phyloP scores from a whole-genome alignment of 352 stramenopile genomes.

The Aphanomyces euteiches region DNA sequence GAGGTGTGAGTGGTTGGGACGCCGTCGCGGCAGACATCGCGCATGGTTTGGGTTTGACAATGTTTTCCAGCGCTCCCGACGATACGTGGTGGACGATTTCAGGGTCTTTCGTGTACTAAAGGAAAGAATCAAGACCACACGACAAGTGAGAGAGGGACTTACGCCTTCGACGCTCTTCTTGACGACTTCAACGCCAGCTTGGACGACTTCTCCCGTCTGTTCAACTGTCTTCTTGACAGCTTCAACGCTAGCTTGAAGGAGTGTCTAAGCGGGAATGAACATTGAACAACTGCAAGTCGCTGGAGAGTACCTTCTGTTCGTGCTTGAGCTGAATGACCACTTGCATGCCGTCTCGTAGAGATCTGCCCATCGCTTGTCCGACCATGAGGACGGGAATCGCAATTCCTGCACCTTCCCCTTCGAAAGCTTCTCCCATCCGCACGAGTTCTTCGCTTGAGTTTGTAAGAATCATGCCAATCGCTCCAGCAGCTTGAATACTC shows the following conservation, averaged over 20 bases:
- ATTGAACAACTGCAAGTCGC: not conserved
- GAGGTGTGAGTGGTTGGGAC: constrained; percentile 29
- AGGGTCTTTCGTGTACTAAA: constrained; percentile 14
- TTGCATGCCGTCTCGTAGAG: constrained; percentile 9
- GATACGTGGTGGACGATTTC: not conserved
- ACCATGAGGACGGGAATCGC: constrained; percentile 31
- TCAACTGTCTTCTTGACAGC: constrained; percentile 28
- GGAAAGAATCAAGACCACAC: not conserved
- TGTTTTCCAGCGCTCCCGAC: not conserved
- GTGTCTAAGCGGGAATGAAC: not conserved
- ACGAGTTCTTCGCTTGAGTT: constrained; percentile 30
- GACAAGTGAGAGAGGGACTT: not conserved
- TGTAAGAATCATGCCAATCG: constrained; percentile 45
- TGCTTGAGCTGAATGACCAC: constrained; percentile 21
- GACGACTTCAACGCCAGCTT: constrained; percentile 27
- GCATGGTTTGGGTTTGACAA: constrained; percentile 6
- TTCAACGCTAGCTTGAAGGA: constrained; percentile 21
- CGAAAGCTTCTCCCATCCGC: constrained; percentile 29
- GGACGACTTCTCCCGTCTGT: constrained; percentile 21
- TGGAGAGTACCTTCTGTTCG: constrained; percentile 20
- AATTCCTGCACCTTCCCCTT: constrained; percentile 14
- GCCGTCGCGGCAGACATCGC: not conserved
- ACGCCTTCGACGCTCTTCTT: constrained; percentile 29
- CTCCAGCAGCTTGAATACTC: constrained; percentile 51
- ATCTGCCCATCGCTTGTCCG: constrained; percentile 9